A percentile compares a stretch with the other conserved stretches of the same genome.
phyloP scores from a whole-genome alignment of 2,329 filamentous ascomycete genomes.

The Didymella pinodella region DNA sequence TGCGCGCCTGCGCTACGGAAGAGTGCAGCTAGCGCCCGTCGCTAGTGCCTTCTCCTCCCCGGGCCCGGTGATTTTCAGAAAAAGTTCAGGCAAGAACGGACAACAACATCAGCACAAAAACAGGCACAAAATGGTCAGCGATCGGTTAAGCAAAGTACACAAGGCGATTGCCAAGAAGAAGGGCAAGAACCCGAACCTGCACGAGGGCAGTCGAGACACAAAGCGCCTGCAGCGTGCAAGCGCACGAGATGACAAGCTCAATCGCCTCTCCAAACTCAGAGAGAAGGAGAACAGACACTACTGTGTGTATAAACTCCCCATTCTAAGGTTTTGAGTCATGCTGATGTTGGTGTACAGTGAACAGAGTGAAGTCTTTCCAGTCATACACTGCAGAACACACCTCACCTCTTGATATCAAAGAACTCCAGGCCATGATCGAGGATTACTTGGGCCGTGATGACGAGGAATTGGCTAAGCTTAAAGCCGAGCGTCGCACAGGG shows the following conservation, averaged over 20 bases:
- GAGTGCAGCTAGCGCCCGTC: conserved; percentile 10
- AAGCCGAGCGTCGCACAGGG: conserved; percentile 76
- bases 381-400: conserved; percentile 65
- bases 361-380: conserved; percentile 76
- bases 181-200: conserved; percentile 75
- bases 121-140: conserved; percentile 50
- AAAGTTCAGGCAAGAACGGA: conserved; percentile 33
- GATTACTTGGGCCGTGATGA: conserved; percentile 68
- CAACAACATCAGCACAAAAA: conserved; percentile 20
- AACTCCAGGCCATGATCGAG: conserved; percentile 62
- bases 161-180: conserved; percentile 93
- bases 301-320: conserved; percentile 58
- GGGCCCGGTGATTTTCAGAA: conserved; percentile 30
- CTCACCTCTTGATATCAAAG: conserved; percentile 56
- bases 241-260: conserved; percentile 82
- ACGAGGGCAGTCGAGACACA: conserved; percentile 89
- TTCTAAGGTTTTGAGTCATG: too few species aligned
- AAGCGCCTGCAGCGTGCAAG: conserved; percentile 80
- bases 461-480: conserved; percentile 71
- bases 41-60: conserved; percentile 29
- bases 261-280: conserved; percentile 72
- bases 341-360: conserved; percentile 58
- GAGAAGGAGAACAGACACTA: conserved; percentile 78
- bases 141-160: conserved; percentile 79
- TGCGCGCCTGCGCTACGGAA: conserved; percentile 34